Evolutionary conservation across 2,329 filamentous ascomycete species (phyloP).

Genomic region (Cadophora sp.): DNA sequence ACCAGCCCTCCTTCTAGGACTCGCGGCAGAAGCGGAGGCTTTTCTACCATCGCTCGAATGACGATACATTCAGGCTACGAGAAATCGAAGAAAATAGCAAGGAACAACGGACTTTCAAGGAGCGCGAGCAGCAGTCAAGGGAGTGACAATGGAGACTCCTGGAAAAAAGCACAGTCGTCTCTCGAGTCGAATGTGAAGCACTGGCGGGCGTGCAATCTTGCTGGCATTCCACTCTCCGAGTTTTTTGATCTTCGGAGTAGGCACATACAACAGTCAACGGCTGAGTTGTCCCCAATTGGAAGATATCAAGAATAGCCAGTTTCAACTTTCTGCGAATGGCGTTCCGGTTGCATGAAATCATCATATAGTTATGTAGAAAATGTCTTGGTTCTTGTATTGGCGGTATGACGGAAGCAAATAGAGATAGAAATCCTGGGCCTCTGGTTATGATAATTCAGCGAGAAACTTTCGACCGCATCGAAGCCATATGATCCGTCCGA

Average conservation of each 20-base stretch:
- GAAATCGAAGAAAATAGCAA: slow-evolving; percentile 4
- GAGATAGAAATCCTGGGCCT: too few relatives aligned
- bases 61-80: slow-evolving; percentile 2
- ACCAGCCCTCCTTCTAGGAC: background rate
- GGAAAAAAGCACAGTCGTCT: slow-evolving; percentile 15
- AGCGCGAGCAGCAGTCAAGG: slow-evolving; percentile 15
- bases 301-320: background rate
- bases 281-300: background rate
- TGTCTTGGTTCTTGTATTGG: too few relatives aligned
- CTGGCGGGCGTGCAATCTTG: slow-evolving; percentile 11
- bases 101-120: background rate
- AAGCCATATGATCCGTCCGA: too few relatives aligned
- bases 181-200: slow-evolving; percentile 17
- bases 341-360: too few relatives aligned
- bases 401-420: too few relatives aligned
- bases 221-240: slow-evolving; percentile 10
- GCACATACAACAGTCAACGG: slow-evolving; percentile 13
- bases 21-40: slow-evolving; percentile 11
- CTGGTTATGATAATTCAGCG: too few relatives aligned
- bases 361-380: too few relatives aligned
- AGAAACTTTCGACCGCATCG: too few relatives aligned
- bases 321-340: background rate
- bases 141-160: slow-evolving; percentile 14
- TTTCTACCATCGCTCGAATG: slow-evolving; percentile 10
- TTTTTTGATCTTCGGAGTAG: slow-evolving; percentile 8